Percentiles rank a stretch among this genome's conserved stretches.
Evolutionary conservation across 169 alveolate genomes (phyloP).

Genomic region (Toxoplasma gondii): DNA sequence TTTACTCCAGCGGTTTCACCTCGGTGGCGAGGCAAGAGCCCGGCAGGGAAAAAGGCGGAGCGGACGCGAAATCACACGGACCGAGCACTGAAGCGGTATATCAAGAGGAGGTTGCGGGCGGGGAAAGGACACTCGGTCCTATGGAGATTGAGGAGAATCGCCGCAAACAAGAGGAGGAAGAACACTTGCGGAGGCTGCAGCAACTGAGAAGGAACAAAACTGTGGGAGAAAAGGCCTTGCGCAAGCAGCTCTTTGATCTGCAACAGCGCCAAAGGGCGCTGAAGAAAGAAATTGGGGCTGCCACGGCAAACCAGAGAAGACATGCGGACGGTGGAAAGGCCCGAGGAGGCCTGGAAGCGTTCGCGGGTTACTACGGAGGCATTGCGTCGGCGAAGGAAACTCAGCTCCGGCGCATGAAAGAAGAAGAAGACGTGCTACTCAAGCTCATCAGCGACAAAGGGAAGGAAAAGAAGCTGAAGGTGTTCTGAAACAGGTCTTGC

Average conservation of each 20-base stretch:
- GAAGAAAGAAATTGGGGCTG: background rate
- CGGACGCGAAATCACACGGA: background rate
- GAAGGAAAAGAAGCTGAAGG: background rate
- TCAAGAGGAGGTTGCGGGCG: background rate
- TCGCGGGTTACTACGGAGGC: conserved; percentile 1
- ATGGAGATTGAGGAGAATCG: background rate
- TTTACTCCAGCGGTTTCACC: background rate
- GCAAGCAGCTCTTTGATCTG: conserved; percentile 6
- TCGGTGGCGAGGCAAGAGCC: background rate
- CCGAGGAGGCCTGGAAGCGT: background rate
- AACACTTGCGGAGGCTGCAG: background rate
- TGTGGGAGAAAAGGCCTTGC: background rate
- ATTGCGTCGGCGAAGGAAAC: background rate
- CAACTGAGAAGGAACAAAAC: background rate
- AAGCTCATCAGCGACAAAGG: conserved; percentile 1
- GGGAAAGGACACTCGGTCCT: background rate
- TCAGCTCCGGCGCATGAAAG: background rate
- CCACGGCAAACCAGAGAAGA: background rate
- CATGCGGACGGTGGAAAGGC: background rate
- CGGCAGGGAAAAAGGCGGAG: background rate
- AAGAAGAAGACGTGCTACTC: background rate
- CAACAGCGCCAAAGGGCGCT: background rate
- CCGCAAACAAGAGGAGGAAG: background rate
- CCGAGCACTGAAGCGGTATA: background rate
- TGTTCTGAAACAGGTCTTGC: background rate